Evolutionary conservation across 495 filamentous ascomycete species (phyloP).

Genomic region (Massariosphaeria phaeospora): DNA sequence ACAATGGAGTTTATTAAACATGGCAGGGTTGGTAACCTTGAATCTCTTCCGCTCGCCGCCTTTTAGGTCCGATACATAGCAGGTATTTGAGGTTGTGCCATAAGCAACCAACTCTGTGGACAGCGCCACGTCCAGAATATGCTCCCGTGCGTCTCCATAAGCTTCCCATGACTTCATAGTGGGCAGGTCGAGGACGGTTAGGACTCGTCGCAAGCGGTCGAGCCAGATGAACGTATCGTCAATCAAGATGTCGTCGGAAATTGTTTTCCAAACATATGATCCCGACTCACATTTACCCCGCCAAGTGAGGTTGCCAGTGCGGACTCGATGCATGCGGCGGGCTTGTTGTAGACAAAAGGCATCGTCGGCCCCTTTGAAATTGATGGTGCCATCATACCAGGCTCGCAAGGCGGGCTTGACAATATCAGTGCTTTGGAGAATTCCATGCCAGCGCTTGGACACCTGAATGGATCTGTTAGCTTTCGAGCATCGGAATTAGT

Average conservation of each 20-base stretch:
- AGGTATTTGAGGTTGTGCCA: constrained; percentile 1
- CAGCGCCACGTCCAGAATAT: constrained; percentile 1
- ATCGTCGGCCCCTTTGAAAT: neutral
- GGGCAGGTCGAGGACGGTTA: constrained; percentile 14
- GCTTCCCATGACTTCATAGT: neutral
- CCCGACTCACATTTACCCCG: too few relatives aligned
- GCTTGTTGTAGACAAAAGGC: constrained; percentile 1
- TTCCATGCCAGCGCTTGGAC: constrained; percentile 15
- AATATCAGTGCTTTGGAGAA: constrained; percentile 8
- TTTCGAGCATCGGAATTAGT: too few relatives aligned
- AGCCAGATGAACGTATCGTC: constrained; percentile 1
- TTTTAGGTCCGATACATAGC: constrained; percentile 13
- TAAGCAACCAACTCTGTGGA: constrained; percentile 14
- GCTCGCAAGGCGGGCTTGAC: neutral
- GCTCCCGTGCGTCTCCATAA: constrained; percentile 6
- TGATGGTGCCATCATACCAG: constrained; percentile 12
- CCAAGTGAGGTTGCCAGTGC: neutral
- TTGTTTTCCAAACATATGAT: too few relatives aligned
- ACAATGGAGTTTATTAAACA: constrained; percentile 3
- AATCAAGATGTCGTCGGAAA: neutral
- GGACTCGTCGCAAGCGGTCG: neutral
- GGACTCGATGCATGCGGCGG: constrained; percentile 13
- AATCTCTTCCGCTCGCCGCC: neutral
- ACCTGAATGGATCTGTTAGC: constrained; percentile 14
- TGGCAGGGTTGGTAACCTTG: constrained; percentile 1